Percentiles rank a stretch among this genome's conserved stretches.
These are phyloP conservation scores for Hymenoscyphus occultus DNA, from an alignment of 2,329 filamentous ascomycete species.

Conservation along the genomic window DNA sequence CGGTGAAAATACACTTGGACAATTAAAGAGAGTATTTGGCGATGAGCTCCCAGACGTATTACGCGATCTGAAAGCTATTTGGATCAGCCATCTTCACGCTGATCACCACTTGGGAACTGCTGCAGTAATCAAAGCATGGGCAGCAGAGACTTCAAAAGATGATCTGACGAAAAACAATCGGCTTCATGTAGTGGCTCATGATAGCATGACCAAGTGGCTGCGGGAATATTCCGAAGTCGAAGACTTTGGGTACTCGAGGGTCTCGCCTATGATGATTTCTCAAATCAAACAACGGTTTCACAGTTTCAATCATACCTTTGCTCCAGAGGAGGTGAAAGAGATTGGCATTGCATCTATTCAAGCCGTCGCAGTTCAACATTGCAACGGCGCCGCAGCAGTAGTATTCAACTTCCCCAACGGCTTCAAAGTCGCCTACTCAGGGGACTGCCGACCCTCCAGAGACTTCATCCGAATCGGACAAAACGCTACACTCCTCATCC, in stretches of 20 bases:
- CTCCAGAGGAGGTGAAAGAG: conserved; percentile 43
- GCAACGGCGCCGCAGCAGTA: conserved; percentile 71
- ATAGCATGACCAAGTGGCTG: conserved; percentile 72
- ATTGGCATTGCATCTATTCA: conserved; percentile 66
- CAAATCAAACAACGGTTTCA: conserved; percentile 3
- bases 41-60: conserved; percentile 68
- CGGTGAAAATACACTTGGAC: conserved; percentile 88
- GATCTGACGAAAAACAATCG: conserved; percentile 39
- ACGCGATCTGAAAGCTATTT: conserved; percentile 75
- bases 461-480: conserved; percentile 68
- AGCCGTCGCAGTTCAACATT: conserved; percentile 71
- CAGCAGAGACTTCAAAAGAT: conserved; percentile 48
- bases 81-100: conserved; percentile 93
- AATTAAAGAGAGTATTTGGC: conserved; percentile 72
- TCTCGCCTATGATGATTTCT: conserved; percentile 28
- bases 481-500: conserved; percentile 79
- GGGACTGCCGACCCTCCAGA: conserved; percentile 80
- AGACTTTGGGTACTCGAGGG: conserved; percentile 65
- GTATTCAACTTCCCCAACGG: conserved; percentile 74
- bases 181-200: conserved; percentile 67
- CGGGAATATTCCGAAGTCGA: conserved; percentile 77
- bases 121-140: conserved; percentile 82
- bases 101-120: conserved; percentile 89
- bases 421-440: conserved; percentile 89
- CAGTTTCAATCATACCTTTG: conserved; percentile 35